A percentile compares a stretch with the other conserved stretches of the same genome.
phyloP scores from a whole-genome alignment of 1,139 yeast genomes.

The Casaregolazyma suthepensis region DNA sequence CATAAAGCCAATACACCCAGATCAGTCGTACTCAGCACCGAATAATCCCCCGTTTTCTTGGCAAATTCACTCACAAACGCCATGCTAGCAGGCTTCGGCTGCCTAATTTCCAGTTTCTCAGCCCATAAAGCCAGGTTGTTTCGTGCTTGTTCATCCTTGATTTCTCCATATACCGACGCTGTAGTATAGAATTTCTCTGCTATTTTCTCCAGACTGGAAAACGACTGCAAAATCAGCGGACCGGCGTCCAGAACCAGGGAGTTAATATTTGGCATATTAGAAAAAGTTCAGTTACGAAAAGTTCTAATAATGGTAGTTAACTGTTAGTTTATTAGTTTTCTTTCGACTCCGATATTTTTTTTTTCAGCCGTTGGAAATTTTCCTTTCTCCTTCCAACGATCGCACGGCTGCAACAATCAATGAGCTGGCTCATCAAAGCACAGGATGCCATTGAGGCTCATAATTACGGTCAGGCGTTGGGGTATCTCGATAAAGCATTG shows the following conservation, averaged over 20 bases:
- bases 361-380: neutral
- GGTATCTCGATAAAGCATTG: constrained; percentile 31
- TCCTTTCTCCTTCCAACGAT: neutral
- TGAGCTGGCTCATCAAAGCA: constrained; percentile 5
- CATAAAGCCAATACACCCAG: constrained; percentile 86
- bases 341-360: neutral
- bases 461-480: constrained; percentile 36
- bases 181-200: constrained; percentile 76
- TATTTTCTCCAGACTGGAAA: constrained; percentile 61
- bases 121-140: constrained; percentile 75
- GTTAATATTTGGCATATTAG: constrained; percentile 15
- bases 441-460: constrained; percentile 17
- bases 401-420: neutral
- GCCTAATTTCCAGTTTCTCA: constrained; percentile 47
- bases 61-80: constrained; percentile 70
- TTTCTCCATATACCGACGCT: constrained; percentile 83
- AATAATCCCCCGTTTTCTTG: constrained; percentile 81
- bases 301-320: too few species aligned
- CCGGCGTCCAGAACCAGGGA: constrained; percentile 85
- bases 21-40: constrained; percentile 86
- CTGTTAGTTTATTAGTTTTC: neutral
- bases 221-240: constrained; percentile 82
- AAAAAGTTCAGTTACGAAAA: too few species aligned
- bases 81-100: constrained; percentile 63
- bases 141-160: constrained; percentile 80